Evolutionary conservation across 805 yeast species (phyloP), one percentile per base, ranked within the genome.

Genomic region (Wickerhamomyces rabaulensis): DNA sequence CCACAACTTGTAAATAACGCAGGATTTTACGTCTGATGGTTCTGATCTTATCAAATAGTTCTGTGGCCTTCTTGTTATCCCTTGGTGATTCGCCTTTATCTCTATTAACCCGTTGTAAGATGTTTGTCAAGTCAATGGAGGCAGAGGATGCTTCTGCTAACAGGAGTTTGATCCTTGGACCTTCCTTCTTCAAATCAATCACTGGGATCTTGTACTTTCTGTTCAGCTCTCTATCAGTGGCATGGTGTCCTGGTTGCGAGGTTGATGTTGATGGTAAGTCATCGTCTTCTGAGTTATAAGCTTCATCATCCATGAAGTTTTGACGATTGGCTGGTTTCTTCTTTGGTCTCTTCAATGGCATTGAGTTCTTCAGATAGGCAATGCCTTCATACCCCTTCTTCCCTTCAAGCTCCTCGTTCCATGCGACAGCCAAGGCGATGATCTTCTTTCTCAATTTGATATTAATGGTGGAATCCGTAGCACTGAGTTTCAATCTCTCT

Each of bases 1-100:
- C 85, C 37, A 90, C 88, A 43, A 79, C 73, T 66, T 94, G 98
- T 53, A 94, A 73, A 62, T 90, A 90, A 51, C 89, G 71, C 52
- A 94, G 71, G 15, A 94, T 80, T 56, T 80, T 82, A 49, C 96
- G 75, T 62, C 99, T 79, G 44, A 86, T 76, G 8, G 76, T 69
- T 50, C 92, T 77, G 56, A 95, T 86, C 63, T 80, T 75, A 48
- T 87, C 84, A 60, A 92, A 92, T 45, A 79, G 77, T 23, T 69
- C 70, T n/a, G 80, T 75, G 10, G 85, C 80, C 42, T 73, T 73
- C 19, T 69, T 66, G 53, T 86, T 80, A 45, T 87, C 90, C 43
- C 80, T 70, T 1, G 96, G 81, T 9, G 76, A 68, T 41, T 70
- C 76, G 2, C 73, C 80, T 6, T 60, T 58, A 7, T 71, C 67